Evolutionary conservation across 2,329 filamentous ascomycete genomes (phyloP), one percentile per base, ranked within the genome.

Genomic region (Fusarium avenaceum): DNA sequence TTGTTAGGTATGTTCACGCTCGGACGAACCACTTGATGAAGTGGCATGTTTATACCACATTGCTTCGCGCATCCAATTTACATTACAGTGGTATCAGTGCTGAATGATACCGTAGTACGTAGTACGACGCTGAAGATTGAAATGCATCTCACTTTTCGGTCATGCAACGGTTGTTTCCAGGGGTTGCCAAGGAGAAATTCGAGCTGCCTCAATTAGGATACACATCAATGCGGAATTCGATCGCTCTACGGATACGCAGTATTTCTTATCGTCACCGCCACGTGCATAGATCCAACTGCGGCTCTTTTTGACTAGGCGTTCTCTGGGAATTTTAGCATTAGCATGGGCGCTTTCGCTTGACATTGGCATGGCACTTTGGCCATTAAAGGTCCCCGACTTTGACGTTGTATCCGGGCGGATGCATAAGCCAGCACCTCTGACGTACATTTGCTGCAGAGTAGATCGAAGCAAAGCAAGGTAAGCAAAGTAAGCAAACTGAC

Each of bases 271-370:
- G 48, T 49, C 52, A 54, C 51, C 48, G 65, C 70, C 70, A 72
- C 70, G 70, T 72, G 70, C 65, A 54, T 67, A 61, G 57, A 63
- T 69, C 58, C 48, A 39, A 38, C 60, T 64, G 64, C 67, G 70
- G 70, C 67, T 69, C 70, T 72, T 69, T 46, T 52, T 38, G 30
- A 35, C 30, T 20, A 26, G 26, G 45, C 28, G 32, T 32, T 49
- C 17, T 19, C 19, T 33, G n/a, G 22, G 35, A 59, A 22, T 46
- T 14, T 46, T 42, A 35, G 33, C 30, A 42, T 42, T 39, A 56
- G 26, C 20, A 48, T 42, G 35, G 35, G 35, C n/a, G 35, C 35
- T 38, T 38, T 38, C 35, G 56, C 40, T 42, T 35, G 57, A 40
- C 33, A 26, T 46, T 40, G 39, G 38, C 58, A 45, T 30, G 60